phyloP scores from a whole-genome alignment of 768 basidiomycete species.

The Lentinula aciculospora region DNA sequence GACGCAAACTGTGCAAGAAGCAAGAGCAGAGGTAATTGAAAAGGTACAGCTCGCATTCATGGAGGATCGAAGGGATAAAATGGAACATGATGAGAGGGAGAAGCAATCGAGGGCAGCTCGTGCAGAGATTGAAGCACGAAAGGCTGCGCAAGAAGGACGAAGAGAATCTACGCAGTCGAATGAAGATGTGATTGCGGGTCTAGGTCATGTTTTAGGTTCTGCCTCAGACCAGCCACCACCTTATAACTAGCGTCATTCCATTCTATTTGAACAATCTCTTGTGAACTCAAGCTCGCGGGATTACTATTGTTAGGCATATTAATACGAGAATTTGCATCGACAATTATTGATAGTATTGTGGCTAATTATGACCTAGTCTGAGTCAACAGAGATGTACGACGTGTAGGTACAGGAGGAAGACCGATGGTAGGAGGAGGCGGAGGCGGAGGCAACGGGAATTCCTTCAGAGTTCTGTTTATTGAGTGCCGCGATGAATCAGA shows the following conservation, averaged over 20 bases:
- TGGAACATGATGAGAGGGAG: conserved; percentile 53
- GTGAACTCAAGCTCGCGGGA: conserved; percentile 11
- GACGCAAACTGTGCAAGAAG: conserved; percentile 56
- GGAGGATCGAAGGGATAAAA: conserved; percentile 66
- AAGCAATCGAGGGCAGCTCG: conserved; percentile 40
- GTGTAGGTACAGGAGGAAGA: conserved; percentile 2
- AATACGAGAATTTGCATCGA: not conserved
- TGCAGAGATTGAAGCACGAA: conserved; percentile 20
- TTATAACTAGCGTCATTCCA: not conserved
- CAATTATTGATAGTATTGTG: not conserved
- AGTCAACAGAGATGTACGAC: not conserved
- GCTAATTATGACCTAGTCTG: not conserved
- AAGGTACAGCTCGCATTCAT: conserved; percentile 72
- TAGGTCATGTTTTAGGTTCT: conserved; percentile 27
- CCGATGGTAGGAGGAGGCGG: conserved; percentile 13
- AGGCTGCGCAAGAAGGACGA: conserved; percentile 12
- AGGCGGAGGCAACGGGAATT: conserved; percentile 34
- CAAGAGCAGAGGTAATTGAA: conserved; percentile 43
- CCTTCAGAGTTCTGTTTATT: conserved; percentile 19
- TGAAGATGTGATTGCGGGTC: conserved; percentile 17
- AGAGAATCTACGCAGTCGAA: conserved; percentile 7
- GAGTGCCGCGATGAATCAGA: not conserved
- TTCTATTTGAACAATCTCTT: no score
- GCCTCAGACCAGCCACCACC: conserved; percentile 13
- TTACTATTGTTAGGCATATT: not conserved